Conservation (phyloP, 2,329 filamentous ascomycete genomes). For the Helotiales sp. region DNA sequence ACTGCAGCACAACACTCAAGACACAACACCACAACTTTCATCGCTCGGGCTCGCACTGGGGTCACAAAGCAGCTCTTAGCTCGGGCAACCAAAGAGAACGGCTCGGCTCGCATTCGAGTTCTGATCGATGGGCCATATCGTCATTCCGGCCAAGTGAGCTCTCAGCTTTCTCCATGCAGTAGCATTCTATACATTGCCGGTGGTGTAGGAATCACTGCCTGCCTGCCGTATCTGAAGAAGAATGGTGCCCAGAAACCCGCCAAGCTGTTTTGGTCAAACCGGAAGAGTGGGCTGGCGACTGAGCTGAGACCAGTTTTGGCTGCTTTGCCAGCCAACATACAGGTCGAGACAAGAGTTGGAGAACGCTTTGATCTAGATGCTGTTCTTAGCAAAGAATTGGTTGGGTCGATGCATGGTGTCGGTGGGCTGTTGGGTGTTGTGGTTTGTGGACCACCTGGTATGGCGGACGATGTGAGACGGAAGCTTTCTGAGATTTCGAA, state of each 20-base stretch:
- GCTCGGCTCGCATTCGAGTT: slow-evolving; percentile 5
- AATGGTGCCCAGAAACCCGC: neutral
- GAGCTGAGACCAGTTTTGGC: neutral
- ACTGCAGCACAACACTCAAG: neutral
- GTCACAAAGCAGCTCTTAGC: neutral
- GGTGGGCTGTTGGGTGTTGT: neutral
- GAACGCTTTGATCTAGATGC: neutral
- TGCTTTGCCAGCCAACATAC: neutral
- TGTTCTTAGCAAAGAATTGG: neutral
- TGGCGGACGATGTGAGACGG: neutral
- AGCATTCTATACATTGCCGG: neutral
- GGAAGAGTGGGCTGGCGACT: neutral
- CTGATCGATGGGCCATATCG: slow-evolving; percentile 6
- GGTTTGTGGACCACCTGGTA: neutral
- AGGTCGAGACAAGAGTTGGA: neutral
- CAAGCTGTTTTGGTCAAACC: neutral
- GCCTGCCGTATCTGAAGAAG: neutral
- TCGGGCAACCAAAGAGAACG: neutral
- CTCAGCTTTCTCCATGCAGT: neutral
- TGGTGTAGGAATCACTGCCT: slow-evolving; percentile 8
- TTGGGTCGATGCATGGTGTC: neutral
- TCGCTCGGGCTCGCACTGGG: neutral
- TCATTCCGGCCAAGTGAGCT: neutral
- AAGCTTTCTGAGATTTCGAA: neutral
- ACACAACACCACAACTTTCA: neutral